Evolutionary conservation across 139 green algal species (phyloP).

Genomic region (Gonium pectorale): DNA sequence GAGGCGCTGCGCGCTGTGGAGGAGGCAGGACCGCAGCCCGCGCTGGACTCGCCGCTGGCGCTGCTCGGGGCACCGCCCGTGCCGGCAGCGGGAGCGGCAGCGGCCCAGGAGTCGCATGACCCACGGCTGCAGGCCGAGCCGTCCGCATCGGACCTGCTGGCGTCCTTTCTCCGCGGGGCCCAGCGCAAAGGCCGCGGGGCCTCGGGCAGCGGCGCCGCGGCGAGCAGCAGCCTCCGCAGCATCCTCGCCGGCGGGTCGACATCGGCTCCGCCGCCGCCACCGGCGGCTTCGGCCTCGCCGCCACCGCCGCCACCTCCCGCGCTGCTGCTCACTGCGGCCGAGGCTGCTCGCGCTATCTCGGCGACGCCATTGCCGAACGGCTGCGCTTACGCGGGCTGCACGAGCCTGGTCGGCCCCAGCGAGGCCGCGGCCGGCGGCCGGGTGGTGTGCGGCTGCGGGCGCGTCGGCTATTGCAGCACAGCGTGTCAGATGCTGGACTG

Average conservation of each 20-base stretch:
- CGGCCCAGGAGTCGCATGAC: no score
- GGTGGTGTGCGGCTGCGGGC: neutral
- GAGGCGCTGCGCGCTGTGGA: conserved; percentile 1
- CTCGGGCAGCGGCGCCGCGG: neutral
- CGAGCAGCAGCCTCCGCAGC: neutral
- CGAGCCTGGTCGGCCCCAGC: neutral
- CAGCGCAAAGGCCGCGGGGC: neutral
- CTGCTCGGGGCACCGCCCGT: neutral
- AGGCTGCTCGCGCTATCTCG: neutral
- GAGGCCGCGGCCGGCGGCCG: neutral
- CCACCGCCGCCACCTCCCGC: neutral
- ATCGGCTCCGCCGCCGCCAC: neutral
- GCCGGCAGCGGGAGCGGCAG: neutral
- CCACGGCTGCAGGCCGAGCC: neutral
- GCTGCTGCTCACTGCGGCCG: neutral
- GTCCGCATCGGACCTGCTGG: conserved; percentile 27
- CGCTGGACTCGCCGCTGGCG: neutral
- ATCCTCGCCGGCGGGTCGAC: neutral
- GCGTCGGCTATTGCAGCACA: neutral
- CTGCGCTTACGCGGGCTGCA: conserved; percentile 23
- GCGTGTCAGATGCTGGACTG: conserved; percentile 19
- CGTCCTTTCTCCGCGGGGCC: conserved; percentile 20
- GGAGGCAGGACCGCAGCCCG: neutral
- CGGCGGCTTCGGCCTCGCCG: neutral
- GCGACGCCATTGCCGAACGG: neutral